A percentile compares a stretch with the other conserved stretches of the same genome.
Evolutionary conservation across 176 grass and related monocot genomes (phyloP).

Genomic region (Cenchrus fungigraminus): DNA sequence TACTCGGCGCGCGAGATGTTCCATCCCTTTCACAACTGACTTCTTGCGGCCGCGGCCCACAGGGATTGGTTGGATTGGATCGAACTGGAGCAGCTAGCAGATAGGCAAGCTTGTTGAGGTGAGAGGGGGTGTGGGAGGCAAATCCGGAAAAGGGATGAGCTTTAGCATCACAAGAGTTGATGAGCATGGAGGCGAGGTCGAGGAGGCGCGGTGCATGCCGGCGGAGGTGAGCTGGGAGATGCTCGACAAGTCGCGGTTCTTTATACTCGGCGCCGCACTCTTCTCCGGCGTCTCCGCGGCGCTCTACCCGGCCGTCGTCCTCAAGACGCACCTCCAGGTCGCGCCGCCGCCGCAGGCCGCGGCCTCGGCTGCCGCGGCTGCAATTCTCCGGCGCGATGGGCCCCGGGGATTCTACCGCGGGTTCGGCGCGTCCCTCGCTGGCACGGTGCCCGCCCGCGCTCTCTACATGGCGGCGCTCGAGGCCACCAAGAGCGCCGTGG

Average conservation of each 20-base stretch:
- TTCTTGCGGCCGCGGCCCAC: neutral
- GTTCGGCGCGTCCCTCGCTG: conserved; percentile 84
- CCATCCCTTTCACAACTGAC: conserved; percentile 29
- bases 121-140: conserved; percentile 12
- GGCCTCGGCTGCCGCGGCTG: conserved; percentile 41
- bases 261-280: conserved; percentile 79
- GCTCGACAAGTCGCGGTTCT: conserved; percentile 96
- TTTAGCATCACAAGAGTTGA: conserved; percentile 42
- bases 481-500: conserved; percentile 86
- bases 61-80: neutral
- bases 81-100: neutral
- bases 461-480: conserved; percentile 98
- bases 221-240: conserved; percentile 99
- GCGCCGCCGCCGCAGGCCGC: conserved; percentile 53
- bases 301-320: conserved; percentile 87
- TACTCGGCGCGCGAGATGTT: conserved; percentile 47
- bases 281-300: conserved; percentile 91
- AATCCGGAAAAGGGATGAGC: conserved; percentile 56
- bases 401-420: conserved; percentile 84
- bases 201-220: conserved; percentile 42
- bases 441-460: conserved; percentile 83
- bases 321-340: conserved; percentile 92
- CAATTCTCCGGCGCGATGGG: conserved; percentile 82
- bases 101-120: neutral
- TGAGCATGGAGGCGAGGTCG: conserved; percentile 47